Evolutionary conservation across 345 rosid species (phyloP), one percentile per base, ranked within the genome.

Genomic region (Euphorbia peplus): DNA sequence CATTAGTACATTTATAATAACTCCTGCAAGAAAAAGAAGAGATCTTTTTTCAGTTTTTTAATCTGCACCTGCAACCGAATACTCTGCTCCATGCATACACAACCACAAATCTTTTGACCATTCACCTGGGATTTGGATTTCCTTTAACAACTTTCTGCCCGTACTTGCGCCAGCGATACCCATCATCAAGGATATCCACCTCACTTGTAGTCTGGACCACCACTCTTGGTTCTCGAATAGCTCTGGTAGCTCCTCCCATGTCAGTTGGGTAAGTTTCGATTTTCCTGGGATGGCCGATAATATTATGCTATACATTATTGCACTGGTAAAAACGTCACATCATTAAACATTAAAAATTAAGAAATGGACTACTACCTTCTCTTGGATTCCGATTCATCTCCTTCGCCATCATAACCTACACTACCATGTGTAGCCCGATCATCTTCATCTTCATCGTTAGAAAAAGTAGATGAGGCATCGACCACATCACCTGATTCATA

Each of bases 121-220:
- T 67, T 41, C 50, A 93, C 99, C 99, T 91, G 4, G 99, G 99
- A 68, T 95, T 95, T 32, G 99, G 97, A 73, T 95, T 95, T 67
- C 99, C 99, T 87, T 95, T 95, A 47, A 95, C 99, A 50, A 95
- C 99, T 84, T 95, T 95, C 83, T 95, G 99, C 57, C 99, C 97
- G 60, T 95, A 95, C 78, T 95, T 95, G 75, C 97, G 82, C 99
- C 99, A 95, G 44, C 95, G 89, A 70, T 95, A 95, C 19, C 99
- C 96, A 80, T 95, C 99, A 46, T 95, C 99, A 6, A 95, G 93
- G 63, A 95, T 95, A 76, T 91, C 95, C 51, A 95, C 96, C 72
- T 91, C 99, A 65, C 99, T 95, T 8, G 95, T 91, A 70, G 99
- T 95, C 82, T 95, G 99, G 68, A 95, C 99, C 58, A 95, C 97